A percentile compares a stretch with the other conserved stretches of the same genome.
phyloP scores from a whole-genome alignment of 2,329 filamentous ascomycete genomes.

The Ceratocystis albifundus region DNA sequence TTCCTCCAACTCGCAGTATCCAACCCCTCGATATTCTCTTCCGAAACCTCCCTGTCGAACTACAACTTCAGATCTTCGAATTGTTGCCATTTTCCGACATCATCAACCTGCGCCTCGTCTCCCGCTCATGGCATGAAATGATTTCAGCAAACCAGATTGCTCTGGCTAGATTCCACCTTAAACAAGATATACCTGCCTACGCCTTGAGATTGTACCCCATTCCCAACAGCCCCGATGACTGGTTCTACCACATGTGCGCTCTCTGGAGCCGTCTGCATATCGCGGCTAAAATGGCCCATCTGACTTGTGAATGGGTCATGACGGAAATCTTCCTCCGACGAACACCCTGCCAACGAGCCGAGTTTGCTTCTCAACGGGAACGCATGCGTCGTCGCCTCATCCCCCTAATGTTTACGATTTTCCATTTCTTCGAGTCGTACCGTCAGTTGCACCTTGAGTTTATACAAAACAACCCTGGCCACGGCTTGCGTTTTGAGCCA shows the following conservation, averaged over 20 bases:
- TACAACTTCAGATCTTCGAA: constrained; percentile 52
- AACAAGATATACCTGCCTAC: constrained; percentile 49
- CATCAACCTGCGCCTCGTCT: constrained; percentile 47
- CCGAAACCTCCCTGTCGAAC: constrained; percentile 45
- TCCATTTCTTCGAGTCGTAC: constrained; percentile 57
- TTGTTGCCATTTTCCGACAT: constrained; percentile 49
- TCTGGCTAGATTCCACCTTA: constrained; percentile 50
- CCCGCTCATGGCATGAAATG: constrained; percentile 47
- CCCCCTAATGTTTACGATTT: constrained; percentile 52
- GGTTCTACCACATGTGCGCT: constrained; percentile 50
- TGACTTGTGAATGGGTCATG: constrained; percentile 53
- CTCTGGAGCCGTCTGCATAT: constrained; percentile 56
- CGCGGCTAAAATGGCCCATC: constrained; percentile 48
- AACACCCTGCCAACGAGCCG: constrained; percentile 42
- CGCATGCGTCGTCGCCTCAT: constrained; percentile 54
- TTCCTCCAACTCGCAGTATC: constrained; percentile 26
- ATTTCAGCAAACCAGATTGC: constrained; percentile 49
- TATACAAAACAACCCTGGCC: constrained; percentile 40
- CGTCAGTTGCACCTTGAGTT: constrained; percentile 48
- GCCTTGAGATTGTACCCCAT: constrained; percentile 48
- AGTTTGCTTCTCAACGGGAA: constrained; percentile 50
- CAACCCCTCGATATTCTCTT: constrained; percentile 47
- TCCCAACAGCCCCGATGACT: constrained; percentile 38
- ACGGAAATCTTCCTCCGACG: constrained; percentile 53
- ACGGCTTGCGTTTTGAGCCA: constrained; percentile 41